Evolutionary conservation across 192 early-diverging fungal genomes (phyloP).

Genomic region (Chytriomyces hyalinus): DNA sequence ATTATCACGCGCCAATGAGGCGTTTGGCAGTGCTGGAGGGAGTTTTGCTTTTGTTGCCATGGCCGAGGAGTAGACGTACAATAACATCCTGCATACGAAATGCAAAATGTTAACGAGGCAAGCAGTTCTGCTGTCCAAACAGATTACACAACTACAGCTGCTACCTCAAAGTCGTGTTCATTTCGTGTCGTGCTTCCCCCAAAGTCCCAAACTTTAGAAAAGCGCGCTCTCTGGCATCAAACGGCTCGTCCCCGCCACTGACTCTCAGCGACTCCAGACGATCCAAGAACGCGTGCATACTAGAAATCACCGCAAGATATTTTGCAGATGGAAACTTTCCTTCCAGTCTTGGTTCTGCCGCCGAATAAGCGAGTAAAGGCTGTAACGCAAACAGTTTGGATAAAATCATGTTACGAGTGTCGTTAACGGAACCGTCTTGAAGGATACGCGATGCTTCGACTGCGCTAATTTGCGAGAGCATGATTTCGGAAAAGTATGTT

Average conservation of each 20-base stretch:
- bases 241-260: slow-evolving; percentile 3
- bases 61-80: slow-evolving; percentile 12
- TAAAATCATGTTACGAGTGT: slow-evolving; percentile 23
- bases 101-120: neutral
- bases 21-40: slow-evolving; percentile 7
- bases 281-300: slow-evolving; percentile 17
- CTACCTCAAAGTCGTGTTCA: slow-evolving; percentile 8
- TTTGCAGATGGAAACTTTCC: slow-evolving; percentile 10
- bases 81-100: neutral
- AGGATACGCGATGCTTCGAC: neutral
- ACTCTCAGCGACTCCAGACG: slow-evolving; percentile 23
- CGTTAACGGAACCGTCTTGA: slow-evolving; percentile 20
- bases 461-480: slow-evolving; percentile 3
- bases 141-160: neutral
- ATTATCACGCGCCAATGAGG: neutral
- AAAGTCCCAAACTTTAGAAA: slow-evolving; percentile 1
- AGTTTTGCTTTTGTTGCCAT: slow-evolving; percentile 13
- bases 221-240: neutral
- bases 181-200: slow-evolving; percentile 10
- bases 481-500: slow-evolving; percentile 25
- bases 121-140: neutral
- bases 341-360: slow-evolving; percentile 33
- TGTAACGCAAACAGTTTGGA: slow-evolving; percentile 11
- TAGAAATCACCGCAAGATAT: slow-evolving; percentile 13
- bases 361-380: slow-evolving; percentile 25